Conservation (phyloP, 139 green algal species). For the Axilococcus clingmanii region DNA sequence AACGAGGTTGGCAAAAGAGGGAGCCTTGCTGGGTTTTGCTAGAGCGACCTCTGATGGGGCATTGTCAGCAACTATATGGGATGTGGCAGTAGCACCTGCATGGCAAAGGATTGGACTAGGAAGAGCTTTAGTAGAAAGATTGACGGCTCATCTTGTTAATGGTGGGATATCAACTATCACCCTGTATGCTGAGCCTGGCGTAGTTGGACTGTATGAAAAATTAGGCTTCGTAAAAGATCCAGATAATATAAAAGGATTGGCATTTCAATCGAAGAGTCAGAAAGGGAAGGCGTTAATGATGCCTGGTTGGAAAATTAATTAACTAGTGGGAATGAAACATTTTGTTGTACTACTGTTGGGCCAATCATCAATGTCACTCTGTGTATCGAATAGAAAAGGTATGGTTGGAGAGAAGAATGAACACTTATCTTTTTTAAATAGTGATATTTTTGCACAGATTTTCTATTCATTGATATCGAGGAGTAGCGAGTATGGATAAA, state of each 20-base stretch:
- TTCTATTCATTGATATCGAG: too few relatives aligned
- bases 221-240: conserved; percentile 69
- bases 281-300: conserved; percentile 1
- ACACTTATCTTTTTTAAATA: too few relatives aligned
- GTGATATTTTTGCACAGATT: too few relatives aligned
- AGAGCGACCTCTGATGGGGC: conserved; percentile 73
- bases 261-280: conserved; percentile 41
- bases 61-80: conserved; percentile 75
- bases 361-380: too few relatives aligned
- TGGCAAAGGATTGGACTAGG: conserved; percentile 76
- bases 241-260: conserved; percentile 62
- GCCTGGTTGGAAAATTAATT: too few relatives aligned
- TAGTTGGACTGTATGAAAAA: conserved; percentile 76
- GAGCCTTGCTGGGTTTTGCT: conserved; percentile 64
- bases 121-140: conserved; percentile 64
- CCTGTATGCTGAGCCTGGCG: conserved; percentile 63
- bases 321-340: too few relatives aligned
- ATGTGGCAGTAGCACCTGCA: conserved; percentile 67
- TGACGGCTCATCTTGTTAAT: conserved; percentile 50
- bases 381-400: too few relatives aligned
- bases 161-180: conserved; percentile 66
- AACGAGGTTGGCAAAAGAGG: conserved; percentile 28
- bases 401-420: too few relatives aligned
- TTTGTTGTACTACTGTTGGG: too few relatives aligned
- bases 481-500: too few relatives aligned